Evolutionary conservation across 306 rosid genomes (phyloP).

Genomic region (Rubus parviflorus): DNA sequence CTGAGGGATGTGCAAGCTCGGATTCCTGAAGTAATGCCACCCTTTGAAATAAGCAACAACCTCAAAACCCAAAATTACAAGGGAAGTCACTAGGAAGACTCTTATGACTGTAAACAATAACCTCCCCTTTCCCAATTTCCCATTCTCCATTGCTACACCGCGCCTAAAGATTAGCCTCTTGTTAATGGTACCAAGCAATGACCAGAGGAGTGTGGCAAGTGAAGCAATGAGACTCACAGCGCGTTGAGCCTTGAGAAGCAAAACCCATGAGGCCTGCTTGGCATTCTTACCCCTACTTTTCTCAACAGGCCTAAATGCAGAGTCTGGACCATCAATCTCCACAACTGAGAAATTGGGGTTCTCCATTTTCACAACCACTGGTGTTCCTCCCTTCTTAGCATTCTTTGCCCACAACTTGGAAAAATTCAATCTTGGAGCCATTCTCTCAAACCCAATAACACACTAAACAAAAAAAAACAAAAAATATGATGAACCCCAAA

Average conservation of each 20-base stretch:
- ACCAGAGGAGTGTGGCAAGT: slow-evolving; percentile 64
- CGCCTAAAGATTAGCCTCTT: slow-evolving; percentile 66
- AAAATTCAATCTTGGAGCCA: slow-evolving; percentile 82
- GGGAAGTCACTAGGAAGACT: slow-evolving; percentile 59
- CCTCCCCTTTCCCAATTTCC: slow-evolving; percentile 58
- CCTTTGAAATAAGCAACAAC: slow-evolving; percentile 73
- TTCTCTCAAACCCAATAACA: slow-evolving; percentile 30
- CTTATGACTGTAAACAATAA: slow-evolving; percentile 61
- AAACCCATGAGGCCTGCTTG: slow-evolving; percentile 85
- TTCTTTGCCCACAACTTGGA: slow-evolving; percentile 65
- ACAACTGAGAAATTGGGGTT: slow-evolving; percentile 80
- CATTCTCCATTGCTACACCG: slow-evolving; percentile 55
- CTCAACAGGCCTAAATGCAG: slow-evolving; percentile 81
- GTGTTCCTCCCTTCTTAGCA: slow-evolving; percentile 56
- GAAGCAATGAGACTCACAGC: slow-evolving; percentile 74
- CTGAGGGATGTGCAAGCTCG: slow-evolving; percentile 68
- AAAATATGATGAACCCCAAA: neutral
- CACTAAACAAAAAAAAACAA: slow-evolving; percentile 8
- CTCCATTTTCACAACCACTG: slow-evolving; percentile 91
- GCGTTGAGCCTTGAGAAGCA: slow-evolving; percentile 83
- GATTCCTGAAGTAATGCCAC: slow-evolving; percentile 70
- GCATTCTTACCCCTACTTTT: slow-evolving; percentile 82
- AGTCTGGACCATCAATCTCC: slow-evolving; percentile 75
- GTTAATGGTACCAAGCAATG: slow-evolving; percentile 67
- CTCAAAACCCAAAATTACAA: slow-evolving; percentile 75